Conservation (phyloP, 2,329 filamentous ascomycete species). For the Phialophora expanda region DNA sequence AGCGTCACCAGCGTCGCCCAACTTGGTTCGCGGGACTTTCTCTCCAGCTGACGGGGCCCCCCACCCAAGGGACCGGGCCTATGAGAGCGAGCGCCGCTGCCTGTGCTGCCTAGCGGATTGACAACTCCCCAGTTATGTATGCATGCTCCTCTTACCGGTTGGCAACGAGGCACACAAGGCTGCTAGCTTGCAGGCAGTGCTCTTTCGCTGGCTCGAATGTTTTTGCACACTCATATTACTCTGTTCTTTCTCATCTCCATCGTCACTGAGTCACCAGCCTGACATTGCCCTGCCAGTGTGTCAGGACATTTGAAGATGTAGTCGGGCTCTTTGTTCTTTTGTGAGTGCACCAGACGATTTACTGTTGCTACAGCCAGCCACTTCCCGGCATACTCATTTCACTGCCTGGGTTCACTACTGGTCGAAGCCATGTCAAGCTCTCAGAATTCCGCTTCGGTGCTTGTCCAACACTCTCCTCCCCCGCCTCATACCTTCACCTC, state of each 20-base stretch:
- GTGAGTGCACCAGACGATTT: slow-evolving; percentile 1
- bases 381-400: neutral
- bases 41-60: neutral
- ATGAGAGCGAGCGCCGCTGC: neutral
- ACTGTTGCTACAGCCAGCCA: slow-evolving; percentile 1
- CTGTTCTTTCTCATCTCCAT: neutral
- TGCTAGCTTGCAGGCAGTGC: slow-evolving; percentile 13
- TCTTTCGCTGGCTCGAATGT: slow-evolving; percentile 5
- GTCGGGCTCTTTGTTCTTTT: slow-evolving; percentile 2
- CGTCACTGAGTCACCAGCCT: slow-evolving; percentile 1
- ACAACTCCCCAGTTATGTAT: slow-evolving; percentile 6
- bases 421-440: slow-evolving; percentile 33
- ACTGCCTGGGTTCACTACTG: neutral
- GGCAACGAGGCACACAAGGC: slow-evolving; percentile 12
- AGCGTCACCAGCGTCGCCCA: neutral
- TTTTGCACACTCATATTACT: slow-evolving; percentile 5
- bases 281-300: slow-evolving; percentile 4
- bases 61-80: neutral
- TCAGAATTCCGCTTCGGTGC: slow-evolving; percentile 33
- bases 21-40: neutral
- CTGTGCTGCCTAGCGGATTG: slow-evolving; percentile 8
- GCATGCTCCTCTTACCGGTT: slow-evolving; percentile 8
- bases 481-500: slow-evolving; percentile 32
- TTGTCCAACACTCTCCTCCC: slow-evolving; percentile 35
- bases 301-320: slow-evolving; percentile 7